Base-by-base conservation (phyloP, 108 stramenopile species). In the Skeletonema grethae region DNA sequence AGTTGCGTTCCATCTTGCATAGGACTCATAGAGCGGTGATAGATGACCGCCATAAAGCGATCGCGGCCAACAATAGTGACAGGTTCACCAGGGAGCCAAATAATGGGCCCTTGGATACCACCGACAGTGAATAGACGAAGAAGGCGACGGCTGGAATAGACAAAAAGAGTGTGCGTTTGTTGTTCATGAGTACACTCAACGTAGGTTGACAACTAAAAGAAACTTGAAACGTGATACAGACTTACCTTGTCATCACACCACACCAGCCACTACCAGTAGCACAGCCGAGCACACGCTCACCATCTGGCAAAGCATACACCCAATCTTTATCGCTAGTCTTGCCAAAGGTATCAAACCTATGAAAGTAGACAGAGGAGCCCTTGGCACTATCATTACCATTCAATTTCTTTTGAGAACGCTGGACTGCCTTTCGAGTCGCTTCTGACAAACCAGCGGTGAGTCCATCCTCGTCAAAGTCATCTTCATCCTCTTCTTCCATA, bases 31-130 rank as follows among this genome's bases (percentile, higher is more conserved):
- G 84, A 83, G 53, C 70, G 46, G 61, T 94, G 93, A 48, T 89
- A 92, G 60, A 95, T 66, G 2, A 92, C 90, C 20, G 84, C 90
- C 32, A 88, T 46, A 35, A 92, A 89, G 20, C 83, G 83, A 34
- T 66, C 77, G 29, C 89, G 82, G n/a, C 91, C 91, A 20, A 85
- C 87, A 61, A 93, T 84, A 0, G 94, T 90, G 3, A 95, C 90
- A 4, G 90, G 85, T 16, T 91, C 84, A 24, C 94, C 94, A 28
- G 83, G 67, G 46, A 95, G 66, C 90, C 91, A 95, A 35, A 90
- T 61, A 7, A 95, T 63, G 45, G 80, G 76, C 2, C 84, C 88
- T 77, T 91, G 91, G 29, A 88, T 79, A 22, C 91, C 91, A 22
- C 87, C 88, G 12, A 78, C 70, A 28, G 87, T 83, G 71, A 93